Base-by-base conservation (phyloP, 805 yeast genomes). In the Saturnispora quitensis region DNA sequence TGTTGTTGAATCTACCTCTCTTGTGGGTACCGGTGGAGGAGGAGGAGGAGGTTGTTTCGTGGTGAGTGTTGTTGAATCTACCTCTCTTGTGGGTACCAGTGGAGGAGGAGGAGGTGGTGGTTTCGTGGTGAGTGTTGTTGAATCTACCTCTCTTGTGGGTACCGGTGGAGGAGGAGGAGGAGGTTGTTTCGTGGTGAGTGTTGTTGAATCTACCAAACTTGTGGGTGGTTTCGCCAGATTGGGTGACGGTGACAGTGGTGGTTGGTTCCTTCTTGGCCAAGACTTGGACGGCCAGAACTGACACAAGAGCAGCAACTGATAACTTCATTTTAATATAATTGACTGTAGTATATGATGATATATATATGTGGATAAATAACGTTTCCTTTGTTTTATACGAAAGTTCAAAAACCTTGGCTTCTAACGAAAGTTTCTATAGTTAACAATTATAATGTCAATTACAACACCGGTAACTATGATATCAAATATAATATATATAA, bases 11-110 rank as follows among this genome's bases (percentile, higher is more conserved):
- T 63, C 72, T 71, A 53, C 81, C 81, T 53, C 62, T 64, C 51
- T 61, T 68, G 66, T 74, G 79, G 50, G 79, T 74, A 47, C 69
- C 67, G 62, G 60, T 59, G 33, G 59, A 64, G 10, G 74, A 54
- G 50, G 68, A 70, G 55, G 60, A 60, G 24, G 62, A 54, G 13
- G 56, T 59, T 44, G 59, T 58, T 43, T 56, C 56, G 50, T 59
- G 60, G 49, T 60, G 58, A 42, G 77, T 73, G 59, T 73, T 73
- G 72, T 79, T 73, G 61, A 79, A 78, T 63, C 72, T 73, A 60
- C 86, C 86, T 53, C 68, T 71, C 56, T 64, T 73, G 70, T 80
- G 82, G 47, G 84, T 78, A 57, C 74, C 72, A 53, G 77, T 66
- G 12, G 68, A 57, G n/a, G 69, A 55, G 3, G 78, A 54, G 8